These are phyloP conservation scores for Trametes meyenii DNA, from an alignment of 768 basidiomycete species.

Conservation along the genomic window DNA sequence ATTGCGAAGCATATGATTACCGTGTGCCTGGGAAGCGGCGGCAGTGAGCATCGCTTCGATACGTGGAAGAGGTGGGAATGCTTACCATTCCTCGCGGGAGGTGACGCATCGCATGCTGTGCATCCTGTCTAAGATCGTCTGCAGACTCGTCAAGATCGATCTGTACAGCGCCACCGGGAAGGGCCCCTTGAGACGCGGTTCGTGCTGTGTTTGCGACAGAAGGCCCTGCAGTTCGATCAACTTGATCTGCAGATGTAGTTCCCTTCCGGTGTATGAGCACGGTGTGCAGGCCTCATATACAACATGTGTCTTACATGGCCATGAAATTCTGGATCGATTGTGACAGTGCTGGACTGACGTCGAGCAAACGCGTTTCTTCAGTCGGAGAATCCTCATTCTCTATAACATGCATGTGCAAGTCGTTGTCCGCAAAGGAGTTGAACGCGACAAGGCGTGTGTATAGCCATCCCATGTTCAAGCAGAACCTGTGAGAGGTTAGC, in stretches of 20 bases:
- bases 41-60: slow-evolving; percentile 1
- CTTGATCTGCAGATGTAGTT: slow-evolving; percentile 91
- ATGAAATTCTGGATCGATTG: slow-evolving; percentile 84
- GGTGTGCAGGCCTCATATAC: background rate
- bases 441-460: slow-evolving; percentile 90
- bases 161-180: slow-evolving; percentile 89
- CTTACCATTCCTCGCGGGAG: slow-evolving; percentile 90
- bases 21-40: slow-evolving; percentile 58
- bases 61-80: slow-evolving; percentile 16
- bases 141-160: slow-evolving; percentile 77
- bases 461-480: slow-evolving; percentile 91
- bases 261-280: slow-evolving; percentile 55
- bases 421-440: slow-evolving; percentile 71
- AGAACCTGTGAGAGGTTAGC: slow-evolving; percentile 62
- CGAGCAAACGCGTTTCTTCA: slow-evolving; percentile 38
- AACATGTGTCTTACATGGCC: slow-evolving; percentile 68
- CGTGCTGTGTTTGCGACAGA: slow-evolving; percentile 88
- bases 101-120: slow-evolving; percentile 99
- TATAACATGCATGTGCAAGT: slow-evolving; percentile 7
- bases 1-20: slow-evolving; percentile 41
- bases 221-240: slow-evolving; percentile 83
- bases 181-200: slow-evolving; percentile 93
- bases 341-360: slow-evolving; percentile 48
- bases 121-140: slow-evolving; percentile 83
- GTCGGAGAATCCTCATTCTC: slow-evolving; percentile 31